Conservation (phyloP, 371 early-diverging fungal genomes). For the Circinella minor region DNA sequence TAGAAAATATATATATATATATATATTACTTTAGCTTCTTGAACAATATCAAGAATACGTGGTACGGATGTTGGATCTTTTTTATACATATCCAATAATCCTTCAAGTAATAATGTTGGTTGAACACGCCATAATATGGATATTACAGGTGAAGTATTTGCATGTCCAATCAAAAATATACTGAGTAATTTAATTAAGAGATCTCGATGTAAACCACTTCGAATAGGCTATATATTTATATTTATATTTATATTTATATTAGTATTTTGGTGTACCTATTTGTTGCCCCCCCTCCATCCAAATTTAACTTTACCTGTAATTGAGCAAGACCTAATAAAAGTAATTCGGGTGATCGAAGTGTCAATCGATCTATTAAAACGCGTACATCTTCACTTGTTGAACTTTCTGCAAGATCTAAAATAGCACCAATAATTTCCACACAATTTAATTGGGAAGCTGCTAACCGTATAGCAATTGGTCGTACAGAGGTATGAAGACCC, state of each 20-base stretch:
- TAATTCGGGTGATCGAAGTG: conserved; percentile 78
- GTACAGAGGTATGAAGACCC: conserved; percentile 46
- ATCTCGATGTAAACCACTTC: conserved; percentile 73
- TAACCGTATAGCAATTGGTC: conserved; percentile 53
- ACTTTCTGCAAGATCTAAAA: conserved; percentile 65
- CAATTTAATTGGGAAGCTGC: conserved; percentile 74
- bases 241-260: too few relatives aligned
- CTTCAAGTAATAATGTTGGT: conserved; percentile 63
- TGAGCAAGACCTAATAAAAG: conserved; percentile 78
- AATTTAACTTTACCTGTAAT: too few relatives aligned
- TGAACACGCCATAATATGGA: conserved; percentile 75
- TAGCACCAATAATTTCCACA: conserved; percentile 70
- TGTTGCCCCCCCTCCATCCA: too few relatives aligned
- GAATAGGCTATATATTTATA: conserved; percentile 39
- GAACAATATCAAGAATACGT: conserved; percentile 81
- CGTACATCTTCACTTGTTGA: conserved; percentile 66
- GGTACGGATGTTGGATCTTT: conserved; percentile 74
- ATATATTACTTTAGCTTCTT: conserved; percentile 74
- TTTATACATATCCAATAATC: conserved; percentile 76
- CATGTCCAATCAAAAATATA: conserved; percentile 77
- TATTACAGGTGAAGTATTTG: conserved; percentile 75
- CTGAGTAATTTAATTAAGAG: conserved; percentile 68
- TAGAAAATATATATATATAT: too few relatives aligned
- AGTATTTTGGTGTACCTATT: too few relatives aligned
- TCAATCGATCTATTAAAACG: conserved; percentile 64